Evolutionary conservation across 2,329 filamentous ascomycete species (phyloP), one percentile per base, ranked within the genome.

Genomic region (Colletotrichum endophyticum): DNA sequence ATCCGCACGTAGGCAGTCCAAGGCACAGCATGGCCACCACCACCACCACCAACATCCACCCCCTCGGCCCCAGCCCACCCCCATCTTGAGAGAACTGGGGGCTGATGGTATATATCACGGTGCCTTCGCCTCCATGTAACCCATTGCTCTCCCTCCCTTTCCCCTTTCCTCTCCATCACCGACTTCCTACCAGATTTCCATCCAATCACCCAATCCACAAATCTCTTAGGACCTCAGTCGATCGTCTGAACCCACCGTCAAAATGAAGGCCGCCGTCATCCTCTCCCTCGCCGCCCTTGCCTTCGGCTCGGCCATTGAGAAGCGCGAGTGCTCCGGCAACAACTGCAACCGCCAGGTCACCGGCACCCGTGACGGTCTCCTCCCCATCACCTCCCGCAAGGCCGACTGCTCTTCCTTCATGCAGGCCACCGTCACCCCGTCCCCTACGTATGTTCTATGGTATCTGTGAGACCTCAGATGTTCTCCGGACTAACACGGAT

Each of bases 311-410:
- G 80, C 83, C 70, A 73, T 87, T 39, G 82, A 85, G 73, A 78
- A 80, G 78, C 85, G 85, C 75, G 79, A 77, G 73, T 87, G 85
- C 81, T 78, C 81, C 76, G 85, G 84, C 79, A 86, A 88, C 84
- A 88, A 88, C 84, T 88, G 87, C 83, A 86, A 86, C 82, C 85
- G 86, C 66, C 84, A 86, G 75, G 84, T 88, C 76, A 88, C 86
- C 57, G 86, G 86, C 74, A 88, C 86, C 71, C 83, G 85, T 28
- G 79, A 77, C 22, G 85, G 85, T 49, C 83, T 87, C 69, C 75
- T 78, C 28, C 80, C 84, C 73, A 72, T 84, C 44, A 80, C 81
- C 56, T 80, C 80, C 39, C 86, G 86, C 80, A 81, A 84, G 78
- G 81, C 83, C 79, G 84, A 85, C 81, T 88, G 86, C 81, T 81